Conservation (phyloP, 305 asterid genomes). For the Galium porrigens region DNA sequence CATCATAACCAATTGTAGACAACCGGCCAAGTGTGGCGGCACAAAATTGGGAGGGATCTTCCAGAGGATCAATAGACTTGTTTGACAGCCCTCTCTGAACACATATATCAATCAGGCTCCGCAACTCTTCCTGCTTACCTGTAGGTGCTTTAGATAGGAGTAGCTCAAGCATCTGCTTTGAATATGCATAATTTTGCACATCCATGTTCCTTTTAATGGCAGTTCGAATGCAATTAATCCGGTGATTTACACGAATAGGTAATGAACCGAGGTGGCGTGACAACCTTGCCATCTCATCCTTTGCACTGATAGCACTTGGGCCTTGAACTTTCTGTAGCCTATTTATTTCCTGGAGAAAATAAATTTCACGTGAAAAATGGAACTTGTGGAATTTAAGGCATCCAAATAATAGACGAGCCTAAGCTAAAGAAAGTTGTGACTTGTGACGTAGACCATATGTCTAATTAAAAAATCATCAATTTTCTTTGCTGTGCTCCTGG, state of each 20-base stretch:
- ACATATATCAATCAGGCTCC: constrained; percentile 89
- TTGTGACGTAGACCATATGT: background rate
- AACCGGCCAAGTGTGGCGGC: constrained; percentile 92
- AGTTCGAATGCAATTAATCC: constrained; percentile 84
- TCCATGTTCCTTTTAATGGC: constrained; percentile 98
- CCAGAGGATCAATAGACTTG: constrained; percentile 86
- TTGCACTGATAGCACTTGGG: constrained; percentile 90
- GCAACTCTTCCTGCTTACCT: constrained; percentile 87
- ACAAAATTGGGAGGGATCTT: constrained; percentile 97
- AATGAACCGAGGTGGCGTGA: constrained; percentile 90
- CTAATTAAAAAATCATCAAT: background rate
- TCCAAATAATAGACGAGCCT: background rate
- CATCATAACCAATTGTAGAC: constrained; percentile 92
- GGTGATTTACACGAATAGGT: constrained; percentile 93
- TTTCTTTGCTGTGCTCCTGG: background rate
- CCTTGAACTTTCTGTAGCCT: constrained; percentile 93
- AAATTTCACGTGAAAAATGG: background rate
- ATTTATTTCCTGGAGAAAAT: constrained; percentile 53
- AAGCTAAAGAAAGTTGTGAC: background rate
- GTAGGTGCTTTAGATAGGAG: constrained; percentile 87
- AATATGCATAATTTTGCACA: constrained; percentile 76
- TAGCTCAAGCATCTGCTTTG: constrained; percentile 93
- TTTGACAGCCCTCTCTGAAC: constrained; percentile 76
- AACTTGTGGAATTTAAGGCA: background rate
- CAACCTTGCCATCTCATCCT: constrained; percentile 93